These are phyloP conservation scores for Platismatia glauca DNA, from an alignment of 495 filamentous ascomycete species.

Conservation along the genomic window DNA sequence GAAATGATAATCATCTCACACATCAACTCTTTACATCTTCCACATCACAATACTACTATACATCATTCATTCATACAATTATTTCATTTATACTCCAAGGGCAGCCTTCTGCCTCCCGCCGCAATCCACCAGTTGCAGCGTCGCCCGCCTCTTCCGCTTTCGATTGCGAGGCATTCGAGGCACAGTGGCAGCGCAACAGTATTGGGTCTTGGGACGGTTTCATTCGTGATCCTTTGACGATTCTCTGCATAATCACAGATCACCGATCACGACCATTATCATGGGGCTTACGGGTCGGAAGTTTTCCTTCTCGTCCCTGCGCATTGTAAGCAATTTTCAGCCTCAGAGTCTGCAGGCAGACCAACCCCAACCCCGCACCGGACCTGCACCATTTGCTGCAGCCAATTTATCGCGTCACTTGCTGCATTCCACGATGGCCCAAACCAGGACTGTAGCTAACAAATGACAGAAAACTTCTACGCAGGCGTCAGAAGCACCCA, in stretches of 20 bases:
- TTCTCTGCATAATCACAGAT: not conserved
- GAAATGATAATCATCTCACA: no score
- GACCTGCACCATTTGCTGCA: not conserved
- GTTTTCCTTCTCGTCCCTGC: constrained; percentile 22
- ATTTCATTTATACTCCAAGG: not conserved
- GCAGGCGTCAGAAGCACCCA: constrained; percentile 8
- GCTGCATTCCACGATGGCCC: not conserved
- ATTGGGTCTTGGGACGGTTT: not conserved
- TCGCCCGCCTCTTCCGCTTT: not conserved
- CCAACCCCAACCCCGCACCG: not conserved
- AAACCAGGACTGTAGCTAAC: constrained; percentile 9
- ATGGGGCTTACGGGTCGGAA: constrained; percentile 20
- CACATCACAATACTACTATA: not conserved
- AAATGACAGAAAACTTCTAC: constrained; percentile 13
- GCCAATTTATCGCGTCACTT: not conserved
- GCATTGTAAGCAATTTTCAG: constrained; percentile 13
- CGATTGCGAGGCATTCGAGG: not conserved
- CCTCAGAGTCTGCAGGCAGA: not conserved
- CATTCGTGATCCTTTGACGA: not conserved
- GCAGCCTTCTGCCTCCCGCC: not conserved
- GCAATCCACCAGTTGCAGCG: not conserved
- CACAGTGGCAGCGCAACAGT: not conserved
- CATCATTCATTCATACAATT: not conserved
- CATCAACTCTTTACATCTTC: not conserved
- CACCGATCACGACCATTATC: constrained; percentile 3